Evolutionary conservation across 2,329 filamentous ascomycete species (phyloP), one percentile per base, ranked within the genome.

Genomic region (Fusarium tuaranense): DNA sequence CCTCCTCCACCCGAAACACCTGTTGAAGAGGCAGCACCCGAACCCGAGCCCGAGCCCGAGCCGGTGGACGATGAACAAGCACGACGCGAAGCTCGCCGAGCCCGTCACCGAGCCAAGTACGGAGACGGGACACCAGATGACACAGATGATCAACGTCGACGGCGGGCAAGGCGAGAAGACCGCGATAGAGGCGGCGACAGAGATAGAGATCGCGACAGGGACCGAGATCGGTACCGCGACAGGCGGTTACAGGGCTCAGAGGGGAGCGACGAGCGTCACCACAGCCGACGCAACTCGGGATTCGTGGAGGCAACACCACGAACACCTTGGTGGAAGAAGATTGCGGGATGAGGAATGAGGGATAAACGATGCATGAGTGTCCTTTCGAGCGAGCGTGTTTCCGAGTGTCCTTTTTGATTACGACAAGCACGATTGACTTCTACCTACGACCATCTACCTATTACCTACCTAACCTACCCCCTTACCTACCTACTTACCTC

Each of bases 291-390:
- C 22, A 81, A 82, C 46, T 83, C 84, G 22, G 77, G 83, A 25
- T 85, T 86, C 61, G 83, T 84, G 72, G 87, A 88, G n/a, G 39
- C 80, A 46, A 83, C 87, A 14, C 88, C 88, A 22, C 83, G 88
- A 67, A 89, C 86, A 71, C 90, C 88, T 73, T 90, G 89, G 89
- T 91, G 89, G 89, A 88, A 83, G 82, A 90, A 90, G 83, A 80
- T 90, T 63, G 86, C 86, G 7, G 85, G 86, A 63, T 83, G 72
- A 80, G 65, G 48, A 59, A 72, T 71, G 72, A 80, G 65, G 48
- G 60, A 72, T 71, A 68, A 70, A 71, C 57, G 66, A 76, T 69
- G 64, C 71, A 74, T 70, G 71, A 69, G 69, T 72, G 65, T 74
- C 60, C 72, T 77, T 68, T 77, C 62, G 59, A 77, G 77, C 75